Percentiles rank a stretch among this genome's conserved stretches.
phyloP scores from a whole-genome alignment of 2,329 filamentous ascomycete species.

The Colletotrichum siamense region DNA sequence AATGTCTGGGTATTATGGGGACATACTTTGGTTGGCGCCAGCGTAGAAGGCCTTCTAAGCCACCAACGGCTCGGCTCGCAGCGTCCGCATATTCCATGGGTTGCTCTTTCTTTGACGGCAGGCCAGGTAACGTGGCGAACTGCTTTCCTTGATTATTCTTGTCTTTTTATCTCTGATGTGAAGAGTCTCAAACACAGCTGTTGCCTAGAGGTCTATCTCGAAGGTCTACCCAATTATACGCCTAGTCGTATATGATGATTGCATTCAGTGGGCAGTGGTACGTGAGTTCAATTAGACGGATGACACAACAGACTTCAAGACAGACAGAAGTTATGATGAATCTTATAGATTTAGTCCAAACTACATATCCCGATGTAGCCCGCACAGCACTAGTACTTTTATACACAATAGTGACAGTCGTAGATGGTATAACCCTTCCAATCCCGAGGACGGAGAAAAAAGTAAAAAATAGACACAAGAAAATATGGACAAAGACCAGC shows the following conservation, averaged over 20 bases:
- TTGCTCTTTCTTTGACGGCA: background rate
- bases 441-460: background rate
- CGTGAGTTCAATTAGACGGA: no score
- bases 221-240: background rate
- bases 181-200: background rate
- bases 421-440: background rate
- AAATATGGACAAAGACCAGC: background rate
- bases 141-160: rapidly evolving
- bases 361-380: background rate
- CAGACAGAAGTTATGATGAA: background rate
- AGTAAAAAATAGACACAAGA: background rate
- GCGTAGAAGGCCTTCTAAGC: background rate
- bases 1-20: no score
- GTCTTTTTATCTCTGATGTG: background rate
- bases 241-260: no score
- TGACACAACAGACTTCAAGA: background rate
- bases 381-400: background rate
- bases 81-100: rapidly evolving
- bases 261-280: no score
- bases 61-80: rapidly evolving
- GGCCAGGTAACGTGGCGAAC: background rate
- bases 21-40: rapidly evolving
- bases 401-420: background rate
- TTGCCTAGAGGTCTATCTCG: no score
- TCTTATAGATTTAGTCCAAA: background rate